Evolutionary conservation across 139 green algal species (phyloP).

Genomic region (Volvox africanus): DNA sequence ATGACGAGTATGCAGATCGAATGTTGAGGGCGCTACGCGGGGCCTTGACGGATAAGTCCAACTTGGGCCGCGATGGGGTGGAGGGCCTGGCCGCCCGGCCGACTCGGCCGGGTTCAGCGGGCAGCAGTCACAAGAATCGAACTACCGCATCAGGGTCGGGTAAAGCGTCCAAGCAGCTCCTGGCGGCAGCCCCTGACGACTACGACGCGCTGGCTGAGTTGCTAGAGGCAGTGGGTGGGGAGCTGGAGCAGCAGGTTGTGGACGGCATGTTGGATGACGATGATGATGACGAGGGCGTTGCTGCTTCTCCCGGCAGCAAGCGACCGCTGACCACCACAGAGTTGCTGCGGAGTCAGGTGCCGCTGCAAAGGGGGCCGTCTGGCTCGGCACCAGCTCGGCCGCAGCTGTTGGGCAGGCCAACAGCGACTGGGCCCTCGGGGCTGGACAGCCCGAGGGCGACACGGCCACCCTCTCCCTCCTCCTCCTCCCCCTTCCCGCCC

Average conservation of each 20-base stretch:
- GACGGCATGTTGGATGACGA: neutral
- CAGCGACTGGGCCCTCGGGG: neutral
- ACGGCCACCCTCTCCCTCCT: neutral
- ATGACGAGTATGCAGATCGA: neutral
- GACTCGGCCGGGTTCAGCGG: neutral
- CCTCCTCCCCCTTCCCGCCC: neutral
- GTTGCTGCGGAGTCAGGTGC: neutral
- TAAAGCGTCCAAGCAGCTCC: neutral
- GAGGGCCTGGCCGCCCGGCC: neutral
- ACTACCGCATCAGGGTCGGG: no score
- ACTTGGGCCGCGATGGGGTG: neutral
- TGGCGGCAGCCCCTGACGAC: neutral
- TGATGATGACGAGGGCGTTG: neutral
- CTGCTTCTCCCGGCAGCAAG: neutral
- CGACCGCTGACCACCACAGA: slow-evolving; percentile 10
- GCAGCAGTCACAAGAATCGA: neutral
- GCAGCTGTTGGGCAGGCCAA: neutral
- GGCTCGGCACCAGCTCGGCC: neutral
- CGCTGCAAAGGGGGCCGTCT: neutral
- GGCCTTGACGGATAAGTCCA: neutral
- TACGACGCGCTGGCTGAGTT: slow-evolving; percentile 43
- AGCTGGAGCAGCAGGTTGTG: slow-evolving; percentile 5
- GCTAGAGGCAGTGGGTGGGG: slow-evolving; percentile 6
- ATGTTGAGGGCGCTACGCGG: slow-evolving; percentile 15
- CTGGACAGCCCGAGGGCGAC: neutral